A percentile compares a stretch with the other conserved stretches of the same genome.
Evolutionary conservation across 129 eudicot genomes (phyloP).

Genomic region (Ambrosia trifida): DNA sequence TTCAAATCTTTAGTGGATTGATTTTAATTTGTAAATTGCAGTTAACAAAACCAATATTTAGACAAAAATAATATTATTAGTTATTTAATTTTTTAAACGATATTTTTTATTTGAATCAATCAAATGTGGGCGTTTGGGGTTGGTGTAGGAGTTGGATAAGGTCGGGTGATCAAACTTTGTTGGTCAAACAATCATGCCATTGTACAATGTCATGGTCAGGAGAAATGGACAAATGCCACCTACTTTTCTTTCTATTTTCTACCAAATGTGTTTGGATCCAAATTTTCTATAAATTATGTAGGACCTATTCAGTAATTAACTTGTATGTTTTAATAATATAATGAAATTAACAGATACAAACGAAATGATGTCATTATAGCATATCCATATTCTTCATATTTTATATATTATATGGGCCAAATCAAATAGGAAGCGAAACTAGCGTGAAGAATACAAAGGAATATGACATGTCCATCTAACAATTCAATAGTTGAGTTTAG

Average conservation of each 20-base stretch:
- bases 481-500: too few relatives aligned
- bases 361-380: background rate
- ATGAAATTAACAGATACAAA: slow-evolving; percentile 3
- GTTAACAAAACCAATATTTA: too few relatives aligned
- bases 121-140: background rate
- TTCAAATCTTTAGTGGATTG: too few relatives aligned
- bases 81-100: too few relatives aligned
- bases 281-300: background rate
- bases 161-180: slow-evolving; percentile 14
- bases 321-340: background rate
- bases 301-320: background rate
- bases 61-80: too few relatives aligned
- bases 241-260: slow-evolving; percentile 10
- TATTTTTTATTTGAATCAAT: too few relatives aligned
- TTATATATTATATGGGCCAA: background rate
- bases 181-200: slow-evolving; percentile 1
- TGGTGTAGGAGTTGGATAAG: slow-evolving; percentile 19
- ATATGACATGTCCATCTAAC: too few relatives aligned
- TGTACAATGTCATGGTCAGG: slow-evolving; percentile 13
- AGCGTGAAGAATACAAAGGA: too few relatives aligned
- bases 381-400: background rate
- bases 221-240: slow-evolving; percentile 37
- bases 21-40: too few relatives aligned
- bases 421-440: too few relatives aligned
- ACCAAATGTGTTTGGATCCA: background rate